Percentiles rank a stretch among this genome's conserved stretches.
These are phyloP conservation scores for Oryza punctata DNA, from an alignment of 176 grass and related monocot species.

Conservation along the genomic window DNA sequence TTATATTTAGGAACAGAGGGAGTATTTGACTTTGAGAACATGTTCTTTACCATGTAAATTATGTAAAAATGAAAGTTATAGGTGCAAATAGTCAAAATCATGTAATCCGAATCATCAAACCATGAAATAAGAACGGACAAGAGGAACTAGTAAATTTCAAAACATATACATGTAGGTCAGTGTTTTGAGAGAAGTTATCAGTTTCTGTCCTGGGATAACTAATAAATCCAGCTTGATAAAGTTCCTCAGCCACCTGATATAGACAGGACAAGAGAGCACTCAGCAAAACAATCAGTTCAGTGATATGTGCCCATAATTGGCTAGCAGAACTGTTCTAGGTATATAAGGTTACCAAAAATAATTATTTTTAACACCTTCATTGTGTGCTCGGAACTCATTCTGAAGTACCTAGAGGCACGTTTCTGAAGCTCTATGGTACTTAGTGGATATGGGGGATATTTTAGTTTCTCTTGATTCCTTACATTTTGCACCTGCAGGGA, in stretches of 20 bases:
- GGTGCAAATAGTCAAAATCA: not conserved
- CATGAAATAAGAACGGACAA: constrained; percentile 34
- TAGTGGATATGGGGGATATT: constrained; percentile 95
- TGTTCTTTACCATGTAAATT: constrained; percentile 9
- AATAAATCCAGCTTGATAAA: constrained; percentile 93
- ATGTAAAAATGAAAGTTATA: not conserved
- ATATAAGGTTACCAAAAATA: constrained; percentile 29
- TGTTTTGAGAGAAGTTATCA: constrained; percentile 92
- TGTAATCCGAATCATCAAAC: constrained; percentile 24
- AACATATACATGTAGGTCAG: constrained; percentile 82
- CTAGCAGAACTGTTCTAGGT: constrained; percentile 17
- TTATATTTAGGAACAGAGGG: too few relatives aligned
- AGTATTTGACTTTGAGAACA: constrained; percentile 15
- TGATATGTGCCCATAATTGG: constrained; percentile 4
- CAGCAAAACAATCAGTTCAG: constrained; percentile 31
- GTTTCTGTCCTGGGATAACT: constrained; percentile 99
- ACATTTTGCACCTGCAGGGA: constrained; percentile 76
- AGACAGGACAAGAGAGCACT: constrained; percentile 38
- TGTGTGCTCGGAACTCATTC: constrained; percentile 91
- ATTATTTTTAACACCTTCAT: constrained; percentile 74
- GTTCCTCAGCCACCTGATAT: constrained; percentile 80
- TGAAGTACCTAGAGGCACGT: constrained; percentile 97
- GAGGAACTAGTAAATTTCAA: constrained; percentile 16
- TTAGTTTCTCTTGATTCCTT: constrained; percentile 83
- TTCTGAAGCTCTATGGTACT: constrained; percentile 97